Evolutionary conservation across 371 early-diverging fungal genomes (phyloP).

Genomic region (Batrachochytrium dendrobatidis): DNA sequence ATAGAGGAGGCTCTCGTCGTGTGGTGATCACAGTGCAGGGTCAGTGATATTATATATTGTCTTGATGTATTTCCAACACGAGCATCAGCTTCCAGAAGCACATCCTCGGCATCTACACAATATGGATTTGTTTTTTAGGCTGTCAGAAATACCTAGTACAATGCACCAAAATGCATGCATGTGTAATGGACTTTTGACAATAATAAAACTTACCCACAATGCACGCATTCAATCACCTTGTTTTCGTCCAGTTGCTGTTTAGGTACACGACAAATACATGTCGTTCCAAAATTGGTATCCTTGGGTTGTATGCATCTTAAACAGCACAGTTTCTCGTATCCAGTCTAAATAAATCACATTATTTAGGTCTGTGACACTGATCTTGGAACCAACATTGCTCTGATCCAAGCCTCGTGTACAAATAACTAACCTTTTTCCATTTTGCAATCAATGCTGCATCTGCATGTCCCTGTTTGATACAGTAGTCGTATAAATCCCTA

Average conservation of each 20-base stretch:
- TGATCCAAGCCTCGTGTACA: neutral
- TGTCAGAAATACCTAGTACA: neutral
- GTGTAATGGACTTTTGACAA: neutral
- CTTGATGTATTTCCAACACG: neutral
- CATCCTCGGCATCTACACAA: slow-evolving; percentile 36
- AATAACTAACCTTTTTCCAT: slow-evolving; percentile 87
- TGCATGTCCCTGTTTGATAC: slow-evolving; percentile 83
- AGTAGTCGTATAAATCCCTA: slow-evolving; percentile 85
- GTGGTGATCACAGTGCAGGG: slow-evolving; percentile 73
- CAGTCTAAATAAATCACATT: slow-evolving; percentile 50
- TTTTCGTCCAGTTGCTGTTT: slow-evolving; percentile 82
- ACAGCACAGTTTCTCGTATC: slow-evolving; percentile 98
- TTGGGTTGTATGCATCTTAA: slow-evolving; percentile 92
- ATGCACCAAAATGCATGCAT: neutral
- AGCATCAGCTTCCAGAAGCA: slow-evolving; percentile 28
- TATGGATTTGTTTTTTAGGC: neutral
- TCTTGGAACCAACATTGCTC: no score
- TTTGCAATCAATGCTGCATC: slow-evolving; percentile 94
- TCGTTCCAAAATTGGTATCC: slow-evolving; percentile 96
- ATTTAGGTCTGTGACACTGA: neutral
- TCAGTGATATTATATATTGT: neutral
- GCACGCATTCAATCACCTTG: slow-evolving; percentile 84
- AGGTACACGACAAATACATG: slow-evolving; percentile 98
- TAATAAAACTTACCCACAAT: slow-evolving; percentile 68
- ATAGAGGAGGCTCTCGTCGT: slow-evolving; percentile 52